phyloP scores from a whole-genome alignment of 805 yeast genomes.

The Kregervanrija fluxuum region DNA sequence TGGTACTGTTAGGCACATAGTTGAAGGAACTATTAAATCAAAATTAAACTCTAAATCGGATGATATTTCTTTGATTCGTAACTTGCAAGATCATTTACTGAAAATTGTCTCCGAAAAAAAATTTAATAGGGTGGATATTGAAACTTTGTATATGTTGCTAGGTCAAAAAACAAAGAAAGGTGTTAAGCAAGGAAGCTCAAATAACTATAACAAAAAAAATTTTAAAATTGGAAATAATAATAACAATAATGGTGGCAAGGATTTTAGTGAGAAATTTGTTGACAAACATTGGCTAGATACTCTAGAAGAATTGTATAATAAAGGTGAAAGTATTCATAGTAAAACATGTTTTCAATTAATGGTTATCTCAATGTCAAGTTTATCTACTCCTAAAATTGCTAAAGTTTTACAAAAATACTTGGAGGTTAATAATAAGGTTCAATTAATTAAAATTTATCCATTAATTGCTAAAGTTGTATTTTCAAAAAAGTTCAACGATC shows the following conservation, averaged over 20 bases:
- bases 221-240: constrained; percentile 9
- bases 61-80: constrained; percentile 35
- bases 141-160: constrained; percentile 37
- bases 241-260: constrained; percentile 4
- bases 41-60: constrained; percentile 43
- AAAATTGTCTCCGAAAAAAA: constrained; percentile 39
- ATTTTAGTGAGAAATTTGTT: constrained; percentile 51
- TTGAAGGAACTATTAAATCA: constrained; percentile 48
- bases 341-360: constrained; percentile 39
- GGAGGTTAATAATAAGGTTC: constrained; percentile 34
- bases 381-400: constrained; percentile 36
- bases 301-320: constrained; percentile 50
- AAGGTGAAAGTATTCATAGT: constrained; percentile 48
- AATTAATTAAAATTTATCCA: constrained; percentile 41
- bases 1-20: constrained; percentile 39
- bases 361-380: constrained; percentile 45
- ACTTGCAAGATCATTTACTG: constrained; percentile 48
- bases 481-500: constrained; percentile 37
- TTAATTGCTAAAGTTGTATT: constrained; percentile 47
- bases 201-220: constrained; percentile 9
- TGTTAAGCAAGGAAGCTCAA: background rate
- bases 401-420: constrained; percentile 36
- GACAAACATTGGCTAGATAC: constrained; percentile 49
- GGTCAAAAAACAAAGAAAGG: constrained; percentile 29
- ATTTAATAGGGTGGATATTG: constrained; percentile 39